Base-by-base conservation (phyloP, 2,329 filamentous ascomycete genomes). In the Nannizzia gypsea region DNA sequence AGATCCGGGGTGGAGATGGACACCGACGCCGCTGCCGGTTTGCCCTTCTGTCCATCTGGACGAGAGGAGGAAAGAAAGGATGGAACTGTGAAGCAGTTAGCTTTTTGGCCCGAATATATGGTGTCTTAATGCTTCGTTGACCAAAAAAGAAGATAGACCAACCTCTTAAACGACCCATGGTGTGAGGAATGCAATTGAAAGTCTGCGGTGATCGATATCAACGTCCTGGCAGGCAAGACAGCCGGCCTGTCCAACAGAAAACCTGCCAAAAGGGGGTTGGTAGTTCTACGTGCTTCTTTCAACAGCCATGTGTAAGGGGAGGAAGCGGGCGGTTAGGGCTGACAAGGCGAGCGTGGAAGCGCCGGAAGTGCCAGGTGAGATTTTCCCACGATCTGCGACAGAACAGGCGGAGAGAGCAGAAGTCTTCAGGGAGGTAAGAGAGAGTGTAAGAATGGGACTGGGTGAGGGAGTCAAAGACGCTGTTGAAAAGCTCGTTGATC, bases 161-260 rank as follows among this genome's bases (percentile, higher is more conserved):
- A 64, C 63, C 63, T 46, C 58, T 48, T 38, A 60, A 59, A 11
- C 61, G 58, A n/a, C 63, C 63, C 63, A 64, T 64, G 56, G 17
- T 52, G 8, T 50, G 13, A 52, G 52, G 36, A 44, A 52, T 26
- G 52, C 44, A 44, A 52, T 26, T 52, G 48, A 20, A 52, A 52
- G 48, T 13, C 48, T 5, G 48, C 11, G 26, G 48, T 24, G 26
- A 15, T n/a, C 11, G 31, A 3, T n/a, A 26, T 13, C 6, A 5
- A 2, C n/a, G 22, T 26, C 24, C 26, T n/a, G n/a, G 38, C 6
- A 3, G 24, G 22, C 22, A 28, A 52, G 22, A 13, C 22, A 52
- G 48, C 17, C 13, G 13, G 22, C 44, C 22, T 6, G 3, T 28
- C 22, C 22, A 52, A 52, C 8, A 4, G 48, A 31, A 15, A 31